phyloP scores from a whole-genome alignment of 2,329 filamentous ascomycete species.

The Botrytis aclada region DNA sequence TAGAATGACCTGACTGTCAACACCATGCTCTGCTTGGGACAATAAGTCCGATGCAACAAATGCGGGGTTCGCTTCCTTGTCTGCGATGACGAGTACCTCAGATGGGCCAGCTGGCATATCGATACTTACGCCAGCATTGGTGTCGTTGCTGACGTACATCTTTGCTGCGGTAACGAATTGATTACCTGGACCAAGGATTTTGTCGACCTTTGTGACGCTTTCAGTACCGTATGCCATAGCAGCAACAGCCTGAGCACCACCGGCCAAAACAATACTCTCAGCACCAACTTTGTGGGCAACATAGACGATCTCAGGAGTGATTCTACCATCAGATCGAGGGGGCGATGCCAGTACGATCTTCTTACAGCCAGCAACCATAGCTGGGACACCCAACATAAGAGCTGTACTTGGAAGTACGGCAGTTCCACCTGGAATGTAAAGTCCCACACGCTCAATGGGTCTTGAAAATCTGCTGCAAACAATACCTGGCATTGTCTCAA shows the following conservation, averaged over 20 bases:
- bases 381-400: constrained; percentile 95
- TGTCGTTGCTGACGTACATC: constrained; percentile 98
- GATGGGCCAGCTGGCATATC: constrained; percentile 98
- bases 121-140: constrained; percentile 89
- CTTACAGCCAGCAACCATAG: constrained; percentile 94
- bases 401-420: constrained; percentile 96
- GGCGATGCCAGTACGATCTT: constrained; percentile 93
- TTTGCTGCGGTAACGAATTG: constrained; percentile 98
- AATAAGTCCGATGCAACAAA: constrained; percentile 95
- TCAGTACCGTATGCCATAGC: constrained; percentile 97
- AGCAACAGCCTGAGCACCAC: constrained; percentile 91
- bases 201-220: constrained; percentile 93
- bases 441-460: constrained; percentile 90
- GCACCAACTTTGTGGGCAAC: constrained; percentile 95
- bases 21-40: constrained; percentile 93
- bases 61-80: constrained; percentile 81
- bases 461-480: constrained; percentile 89
- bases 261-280: constrained; percentile 91
- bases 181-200: constrained; percentile 96
- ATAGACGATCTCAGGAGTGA: constrained; percentile 97
- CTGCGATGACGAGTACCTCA: constrained; percentile 93
- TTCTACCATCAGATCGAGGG: constrained; percentile 80
- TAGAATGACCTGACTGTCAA: constrained; percentile 91
- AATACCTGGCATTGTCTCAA: constrained; percentile 98
- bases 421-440: constrained; percentile 94